Percentiles rank a stretch among this genome's conserved stretches.
phyloP scores from a whole-genome alignment of 139 green algal species.

The Picochlorum sp. region DNA sequence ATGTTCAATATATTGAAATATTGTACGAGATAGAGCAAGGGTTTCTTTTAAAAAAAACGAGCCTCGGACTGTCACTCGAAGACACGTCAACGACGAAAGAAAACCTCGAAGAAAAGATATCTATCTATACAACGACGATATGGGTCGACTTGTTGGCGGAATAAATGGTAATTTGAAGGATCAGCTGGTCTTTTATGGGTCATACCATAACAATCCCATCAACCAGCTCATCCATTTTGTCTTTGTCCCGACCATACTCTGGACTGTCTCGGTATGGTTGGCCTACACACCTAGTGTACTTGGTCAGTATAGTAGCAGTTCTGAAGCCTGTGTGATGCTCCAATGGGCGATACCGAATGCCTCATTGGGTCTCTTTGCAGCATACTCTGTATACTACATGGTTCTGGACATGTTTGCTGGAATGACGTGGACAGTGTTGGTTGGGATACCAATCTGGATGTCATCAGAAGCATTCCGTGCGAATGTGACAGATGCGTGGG shows the following conservation, averaged over 20 bases:
- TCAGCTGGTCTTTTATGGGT: slow-evolving; percentile 65
- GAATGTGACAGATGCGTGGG: slow-evolving; percentile 38
- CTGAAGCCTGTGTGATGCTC: background rate
- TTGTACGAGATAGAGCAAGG: background rate
- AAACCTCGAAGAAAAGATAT: too few relatives aligned
- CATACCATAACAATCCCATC: slow-evolving; percentile 54
- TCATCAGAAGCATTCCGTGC: slow-evolving; percentile 38
- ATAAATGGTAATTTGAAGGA: slow-evolving; percentile 28
- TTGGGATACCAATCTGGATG: slow-evolving; percentile 54
- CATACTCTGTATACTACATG: slow-evolving; percentile 54
- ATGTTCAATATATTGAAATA: slow-evolving; percentile 11
- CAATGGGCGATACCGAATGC: slow-evolving; percentile 22
- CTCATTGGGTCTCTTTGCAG: slow-evolving; percentile 18
- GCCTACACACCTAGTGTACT: slow-evolving; percentile 30
- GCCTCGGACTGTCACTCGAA: too few relatives aligned
- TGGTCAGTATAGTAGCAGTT: background rate
- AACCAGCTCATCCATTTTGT: slow-evolving; percentile 80
- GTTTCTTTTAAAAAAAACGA: background rate
- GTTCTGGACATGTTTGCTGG: slow-evolving; percentile 61
- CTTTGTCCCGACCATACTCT: slow-evolving; percentile 68
- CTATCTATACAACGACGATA: background rate
- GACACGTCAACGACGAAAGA: too few relatives aligned
- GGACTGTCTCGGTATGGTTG: slow-evolving; percentile 53
- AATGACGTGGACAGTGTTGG: slow-evolving; percentile 42
- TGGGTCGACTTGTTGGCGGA: background rate